Evolutionary conservation across 1,139 yeast genomes (phyloP).

Genomic region (Zhuliangozyma blackwelliae): DNA sequence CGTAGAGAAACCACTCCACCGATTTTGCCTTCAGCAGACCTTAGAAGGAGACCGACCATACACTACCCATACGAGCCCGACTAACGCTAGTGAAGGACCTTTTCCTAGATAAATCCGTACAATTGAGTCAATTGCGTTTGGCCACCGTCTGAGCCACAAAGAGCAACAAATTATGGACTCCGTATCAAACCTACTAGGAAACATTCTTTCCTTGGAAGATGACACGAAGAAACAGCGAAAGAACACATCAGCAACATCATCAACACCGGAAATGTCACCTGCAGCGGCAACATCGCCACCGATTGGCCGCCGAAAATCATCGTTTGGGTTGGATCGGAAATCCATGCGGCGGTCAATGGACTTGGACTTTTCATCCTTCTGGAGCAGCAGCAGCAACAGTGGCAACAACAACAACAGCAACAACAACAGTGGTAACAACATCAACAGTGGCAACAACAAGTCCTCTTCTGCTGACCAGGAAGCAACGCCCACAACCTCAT

Average conservation of each 20-base stretch:
- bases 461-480: not conserved
- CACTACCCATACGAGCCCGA: no score
- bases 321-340: slow-evolving; percentile 1
- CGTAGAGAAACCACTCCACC: no score
- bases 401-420: slow-evolving; percentile 1
- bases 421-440: not conserved
- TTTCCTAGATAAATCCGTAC: no score
- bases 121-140: no score
- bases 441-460: not conserved
- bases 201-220: slow-evolving; percentile 21
- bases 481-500: not conserved
- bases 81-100: no score
- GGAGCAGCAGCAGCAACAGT: slow-evolving; percentile 10
- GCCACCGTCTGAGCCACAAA: not conserved
- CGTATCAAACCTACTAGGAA: slow-evolving; percentile 19
- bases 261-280: no score
- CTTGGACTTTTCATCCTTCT: slow-evolving; percentile 14
- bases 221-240: not conserved
- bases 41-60: no score
- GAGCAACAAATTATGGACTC: not conserved
- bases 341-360: slow-evolving; percentile 11
- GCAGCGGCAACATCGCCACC: not conserved
- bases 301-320: not conserved
- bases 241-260: not conserved
- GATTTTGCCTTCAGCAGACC: no score